Conservation (phyloP, 2,329 filamentous ascomycete genomes). For the Penicillium sp. region DNA sequence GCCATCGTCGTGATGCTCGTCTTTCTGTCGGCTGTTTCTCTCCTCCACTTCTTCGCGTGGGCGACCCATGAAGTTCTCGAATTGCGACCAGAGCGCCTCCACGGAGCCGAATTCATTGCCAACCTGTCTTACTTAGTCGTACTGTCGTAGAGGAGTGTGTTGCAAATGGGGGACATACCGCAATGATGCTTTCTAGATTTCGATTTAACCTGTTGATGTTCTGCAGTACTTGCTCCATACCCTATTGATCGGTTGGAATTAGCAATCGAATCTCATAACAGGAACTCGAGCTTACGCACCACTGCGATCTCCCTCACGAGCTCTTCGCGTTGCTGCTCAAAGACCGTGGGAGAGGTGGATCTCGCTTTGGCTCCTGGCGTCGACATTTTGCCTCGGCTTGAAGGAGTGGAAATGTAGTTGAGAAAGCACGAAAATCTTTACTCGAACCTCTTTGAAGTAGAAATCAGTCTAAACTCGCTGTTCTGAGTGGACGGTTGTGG, state of each 20-base stretch:
- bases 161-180: constrained; percentile 56
- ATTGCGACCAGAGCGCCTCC: constrained; percentile 95
- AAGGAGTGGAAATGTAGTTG: neutral
- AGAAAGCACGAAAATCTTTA: neutral
- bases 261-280: neutral
- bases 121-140: constrained; percentile 58
- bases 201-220: constrained; percentile 97
- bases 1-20: constrained; percentile 26
- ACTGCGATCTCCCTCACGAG: constrained; percentile 50
- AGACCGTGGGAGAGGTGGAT: constrained; percentile 40
- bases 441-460: neutral
- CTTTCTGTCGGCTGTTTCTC: constrained; percentile 34
- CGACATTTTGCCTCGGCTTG: neutral
- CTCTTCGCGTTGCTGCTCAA: constrained; percentile 50
- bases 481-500: constrained; percentile 5
- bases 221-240: constrained; percentile 86
- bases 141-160: neutral
- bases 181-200: constrained; percentile 86
- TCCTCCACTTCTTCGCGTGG: constrained; percentile 53
- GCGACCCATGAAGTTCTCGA: constrained; percentile 93
- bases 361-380: constrained; percentile 22
- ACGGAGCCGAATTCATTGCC: constrained; percentile 98
- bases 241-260: constrained; percentile 44
- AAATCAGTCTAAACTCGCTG: neutral
- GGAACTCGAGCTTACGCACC: constrained; percentile 31